These are phyloP conservation scores for Ophiocordyceps robertsii DNA, from an alignment of 2,329 filamentous ascomycete species.

Conservation along the genomic window DNA sequence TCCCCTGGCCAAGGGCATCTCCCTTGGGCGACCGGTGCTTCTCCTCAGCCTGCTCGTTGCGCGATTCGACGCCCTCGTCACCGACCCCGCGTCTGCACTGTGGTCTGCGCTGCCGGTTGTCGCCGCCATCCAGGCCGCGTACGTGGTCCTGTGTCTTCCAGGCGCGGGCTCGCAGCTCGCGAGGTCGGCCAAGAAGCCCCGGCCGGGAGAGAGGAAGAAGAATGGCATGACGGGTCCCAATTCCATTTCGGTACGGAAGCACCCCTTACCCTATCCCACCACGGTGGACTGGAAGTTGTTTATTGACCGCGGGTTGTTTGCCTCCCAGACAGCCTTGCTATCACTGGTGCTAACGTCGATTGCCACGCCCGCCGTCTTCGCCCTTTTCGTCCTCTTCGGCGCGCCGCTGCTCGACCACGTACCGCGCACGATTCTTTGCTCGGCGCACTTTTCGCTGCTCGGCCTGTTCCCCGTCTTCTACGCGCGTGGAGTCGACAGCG, in stretches of 20 bases:
- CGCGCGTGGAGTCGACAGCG: constrained; percentile 62
- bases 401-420: constrained; percentile 77
- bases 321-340: constrained; percentile 27
- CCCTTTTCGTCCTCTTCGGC: constrained; percentile 73
- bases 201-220: constrained; percentile 42
- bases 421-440: constrained; percentile 64
- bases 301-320: neutral
- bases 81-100: constrained; percentile 54
- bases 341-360: constrained; percentile 50
- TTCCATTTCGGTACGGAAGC: constrained; percentile 28
- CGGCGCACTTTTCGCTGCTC: constrained; percentile 70
- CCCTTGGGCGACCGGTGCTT: constrained; percentile 54
- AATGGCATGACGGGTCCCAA: constrained; percentile 28
- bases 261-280: neutral
- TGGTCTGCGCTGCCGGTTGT: constrained; percentile 47
- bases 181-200: constrained; percentile 32
- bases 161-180: constrained; percentile 34
- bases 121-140: constrained; percentile 48
- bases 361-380: constrained; percentile 49
- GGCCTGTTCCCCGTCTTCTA: constrained; percentile 72
- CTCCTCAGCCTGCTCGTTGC: constrained; percentile 50
- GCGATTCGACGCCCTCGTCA: constrained; percentile 54
- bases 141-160: constrained; percentile 51
- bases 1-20: constrained; percentile 33
- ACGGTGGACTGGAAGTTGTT: neutral